Percentiles rank a stretch among this genome's conserved stretches.
phyloP scores from a whole-genome alignment of 768 basidiomycete genomes.

The Rhodocollybia butyracea region DNA sequence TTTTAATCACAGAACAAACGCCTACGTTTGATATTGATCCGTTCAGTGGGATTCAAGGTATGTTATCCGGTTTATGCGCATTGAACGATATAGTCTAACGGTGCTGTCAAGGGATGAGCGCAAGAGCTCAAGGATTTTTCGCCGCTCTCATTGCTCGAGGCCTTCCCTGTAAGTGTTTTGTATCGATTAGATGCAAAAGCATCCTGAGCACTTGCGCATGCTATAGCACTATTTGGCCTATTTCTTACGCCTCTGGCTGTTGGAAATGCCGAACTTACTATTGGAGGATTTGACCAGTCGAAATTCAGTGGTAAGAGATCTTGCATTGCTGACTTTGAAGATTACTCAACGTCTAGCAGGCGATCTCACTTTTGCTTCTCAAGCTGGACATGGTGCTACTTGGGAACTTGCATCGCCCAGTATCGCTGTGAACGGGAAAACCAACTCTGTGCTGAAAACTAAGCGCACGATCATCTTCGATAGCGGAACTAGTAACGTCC shows the following conservation, averaged over 20 bases:
- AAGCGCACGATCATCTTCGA: constrained; percentile 51
- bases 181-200: neutral
- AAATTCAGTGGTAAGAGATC: constrained; percentile 42
- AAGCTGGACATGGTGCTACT: constrained; percentile 29
- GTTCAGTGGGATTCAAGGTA: constrained; percentile 55
- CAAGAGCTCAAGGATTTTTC: constrained; percentile 49
- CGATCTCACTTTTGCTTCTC: constrained; percentile 39
- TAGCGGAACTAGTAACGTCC: constrained; percentile 53
- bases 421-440: constrained; percentile 51
- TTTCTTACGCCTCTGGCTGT: constrained; percentile 44
- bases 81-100: neutral
- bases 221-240: constrained; percentile 46
- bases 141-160: constrained; percentile 43
- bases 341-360: constrained; percentile 26
- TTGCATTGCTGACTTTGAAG: neutral
- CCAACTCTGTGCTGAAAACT: constrained; percentile 36
- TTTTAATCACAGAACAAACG: constrained; percentile 53
- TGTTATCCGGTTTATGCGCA: neutral
- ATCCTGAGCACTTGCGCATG: constrained; percentile 1
- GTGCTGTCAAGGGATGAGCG: constrained; percentile 40
- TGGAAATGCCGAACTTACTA: constrained; percentile 49
- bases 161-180: constrained; percentile 39
- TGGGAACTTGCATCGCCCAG: constrained; percentile 46
- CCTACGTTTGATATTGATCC: constrained; percentile 49
- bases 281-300: constrained; percentile 49